Conservation (phyloP, 164 flowering plant genomes). For the Saururus chinensis region DNA sequence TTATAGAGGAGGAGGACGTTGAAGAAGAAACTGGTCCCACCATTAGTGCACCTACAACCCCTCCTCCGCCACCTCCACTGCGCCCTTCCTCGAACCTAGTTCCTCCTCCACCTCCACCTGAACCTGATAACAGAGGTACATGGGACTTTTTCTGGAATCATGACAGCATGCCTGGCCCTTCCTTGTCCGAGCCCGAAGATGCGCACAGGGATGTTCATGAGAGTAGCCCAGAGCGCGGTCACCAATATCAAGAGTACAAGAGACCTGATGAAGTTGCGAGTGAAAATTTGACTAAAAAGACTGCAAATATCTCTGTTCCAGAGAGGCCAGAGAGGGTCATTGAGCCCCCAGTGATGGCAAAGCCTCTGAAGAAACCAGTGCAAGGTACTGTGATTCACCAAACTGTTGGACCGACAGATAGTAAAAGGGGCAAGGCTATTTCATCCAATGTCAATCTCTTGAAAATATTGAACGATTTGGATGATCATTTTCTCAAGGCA, state of each 20-base stretch:
- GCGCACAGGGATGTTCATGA: conserved; percentile 19
- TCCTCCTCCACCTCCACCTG: conserved; percentile 36
- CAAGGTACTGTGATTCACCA: conserved; percentile 6
- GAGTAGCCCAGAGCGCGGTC: not conserved
- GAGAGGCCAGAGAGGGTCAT: conserved; percentile 34
- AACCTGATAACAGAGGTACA: conserved; percentile 30
- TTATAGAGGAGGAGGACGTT: conserved; percentile 28
- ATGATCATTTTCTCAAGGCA: conserved; percentile 77
- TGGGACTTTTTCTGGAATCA: conserved; percentile 72
- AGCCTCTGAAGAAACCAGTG: conserved; percentile 13
- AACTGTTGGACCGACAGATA: conserved; percentile 31
- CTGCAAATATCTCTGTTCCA: not conserved
- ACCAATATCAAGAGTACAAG: conserved; percentile 6
- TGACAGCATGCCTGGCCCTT: conserved; percentile 25
- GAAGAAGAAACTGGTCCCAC: conserved; percentile 17
- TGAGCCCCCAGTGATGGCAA: conserved; percentile 15
- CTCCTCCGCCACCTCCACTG: conserved; percentile 11
- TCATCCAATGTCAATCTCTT: conserved; percentile 27
- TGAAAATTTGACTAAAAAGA: not conserved
- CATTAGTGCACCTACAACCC: conserved; percentile 25
- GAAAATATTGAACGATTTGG: conserved; percentile 45
- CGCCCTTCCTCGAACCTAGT: conserved; percentile 8
- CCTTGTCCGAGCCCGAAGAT: conserved; percentile 22
- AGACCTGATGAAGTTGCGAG: conserved; percentile 4
- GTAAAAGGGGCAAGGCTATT: conserved; percentile 16